Evolutionary conservation across 495 filamentous ascomycete species (phyloP).

Genomic region (Penicillium silybi): DNA sequence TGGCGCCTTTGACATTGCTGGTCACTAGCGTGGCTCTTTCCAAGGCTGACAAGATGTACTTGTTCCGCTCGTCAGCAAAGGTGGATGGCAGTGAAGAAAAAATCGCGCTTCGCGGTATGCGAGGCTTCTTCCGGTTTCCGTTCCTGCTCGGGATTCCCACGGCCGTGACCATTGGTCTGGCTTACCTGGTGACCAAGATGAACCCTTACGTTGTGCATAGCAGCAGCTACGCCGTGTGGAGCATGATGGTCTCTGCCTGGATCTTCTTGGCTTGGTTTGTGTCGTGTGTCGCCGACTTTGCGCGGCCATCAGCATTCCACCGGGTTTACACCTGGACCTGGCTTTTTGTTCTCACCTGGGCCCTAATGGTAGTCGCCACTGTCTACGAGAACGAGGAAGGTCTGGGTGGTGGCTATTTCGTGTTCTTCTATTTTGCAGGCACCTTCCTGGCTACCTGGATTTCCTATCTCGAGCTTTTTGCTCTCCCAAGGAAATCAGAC

Average conservation of each 20-base stretch:
- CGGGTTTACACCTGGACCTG: constrained; percentile 77
- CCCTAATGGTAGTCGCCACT: constrained; percentile 66
- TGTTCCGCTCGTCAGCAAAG: constrained; percentile 62
- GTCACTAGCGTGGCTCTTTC: constrained; percentile 62
- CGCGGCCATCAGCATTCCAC: constrained; percentile 82
- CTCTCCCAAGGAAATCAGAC: constrained; percentile 64
- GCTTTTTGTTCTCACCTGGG: constrained; percentile 73
- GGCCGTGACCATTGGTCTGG: constrained; percentile 64
- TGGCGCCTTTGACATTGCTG: constrained; percentile 67
- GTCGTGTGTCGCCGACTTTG: constrained; percentile 73
- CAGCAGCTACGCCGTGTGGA: constrained; percentile 78
- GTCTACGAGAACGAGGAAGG: constrained; percentile 66
- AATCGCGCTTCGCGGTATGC: constrained; percentile 67
- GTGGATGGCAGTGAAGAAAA: constrained; percentile 55
- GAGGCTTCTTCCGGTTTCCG: constrained; percentile 80
- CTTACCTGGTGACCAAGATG: constrained; percentile 71
- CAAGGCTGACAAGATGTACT: constrained; percentile 72
- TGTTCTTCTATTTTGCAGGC: constrained; percentile 74
- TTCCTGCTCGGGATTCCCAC: constrained; percentile 68
- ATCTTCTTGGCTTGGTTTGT: constrained; percentile 79
- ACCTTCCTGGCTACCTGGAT: constrained; percentile 71
- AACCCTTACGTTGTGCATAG: constrained; percentile 88
- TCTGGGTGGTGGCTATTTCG: constrained; percentile 75
- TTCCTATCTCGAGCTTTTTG: constrained; percentile 73
- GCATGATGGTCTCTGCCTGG: constrained; percentile 81